Conservation (phyloP, 495 filamentous ascomycete species). For the Penicillium paradoxum region DNA sequence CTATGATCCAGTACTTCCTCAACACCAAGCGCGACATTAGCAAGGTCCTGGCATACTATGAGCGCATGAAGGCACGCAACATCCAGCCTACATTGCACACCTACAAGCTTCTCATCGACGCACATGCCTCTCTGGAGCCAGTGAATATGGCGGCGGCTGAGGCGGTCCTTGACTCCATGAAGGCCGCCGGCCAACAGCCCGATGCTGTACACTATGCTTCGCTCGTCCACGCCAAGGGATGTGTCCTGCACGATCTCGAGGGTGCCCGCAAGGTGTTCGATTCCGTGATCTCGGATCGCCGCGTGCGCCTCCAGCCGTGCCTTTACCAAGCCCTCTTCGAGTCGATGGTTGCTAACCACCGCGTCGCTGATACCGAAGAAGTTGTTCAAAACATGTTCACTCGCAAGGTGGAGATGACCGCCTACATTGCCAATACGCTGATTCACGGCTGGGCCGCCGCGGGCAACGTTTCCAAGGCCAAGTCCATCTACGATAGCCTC, state of each 20-base stretch:
- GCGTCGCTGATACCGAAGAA: constrained; percentile 67
- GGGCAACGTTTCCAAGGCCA: constrained; percentile 72
- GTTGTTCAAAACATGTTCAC: constrained; percentile 69
- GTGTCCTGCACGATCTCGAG: constrained; percentile 83
- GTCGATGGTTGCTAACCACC: constrained; percentile 91
- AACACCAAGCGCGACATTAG: constrained; percentile 90
- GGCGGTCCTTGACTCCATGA: constrained; percentile 73
- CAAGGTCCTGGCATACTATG: constrained; percentile 94
- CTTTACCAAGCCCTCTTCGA: constrained; percentile 96
- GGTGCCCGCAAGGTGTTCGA: constrained; percentile 81
- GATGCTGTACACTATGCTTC: constrained; percentile 95
- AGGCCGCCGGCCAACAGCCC: constrained; percentile 63
- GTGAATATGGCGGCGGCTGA: constrained; percentile 89
- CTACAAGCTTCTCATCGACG: constrained; percentile 95
- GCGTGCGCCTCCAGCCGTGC: constrained; percentile 68
- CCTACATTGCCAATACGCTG: constrained; percentile 98
- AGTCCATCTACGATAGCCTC: constrained; percentile 71
- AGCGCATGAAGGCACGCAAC: constrained; percentile 81
- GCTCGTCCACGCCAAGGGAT: constrained; percentile 92
- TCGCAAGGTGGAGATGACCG: constrained; percentile 75
- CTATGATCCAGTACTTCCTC: constrained; percentile 98
- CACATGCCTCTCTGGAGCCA: constrained; percentile 89
- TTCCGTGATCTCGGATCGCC: constrained; percentile 59
- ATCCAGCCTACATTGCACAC: constrained; percentile 93
- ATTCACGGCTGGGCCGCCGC: constrained; percentile 95